Evolutionary conservation across 2,329 filamentous ascomycete genomes (phyloP).

Genomic region (Botrytis paeoniae): DNA sequence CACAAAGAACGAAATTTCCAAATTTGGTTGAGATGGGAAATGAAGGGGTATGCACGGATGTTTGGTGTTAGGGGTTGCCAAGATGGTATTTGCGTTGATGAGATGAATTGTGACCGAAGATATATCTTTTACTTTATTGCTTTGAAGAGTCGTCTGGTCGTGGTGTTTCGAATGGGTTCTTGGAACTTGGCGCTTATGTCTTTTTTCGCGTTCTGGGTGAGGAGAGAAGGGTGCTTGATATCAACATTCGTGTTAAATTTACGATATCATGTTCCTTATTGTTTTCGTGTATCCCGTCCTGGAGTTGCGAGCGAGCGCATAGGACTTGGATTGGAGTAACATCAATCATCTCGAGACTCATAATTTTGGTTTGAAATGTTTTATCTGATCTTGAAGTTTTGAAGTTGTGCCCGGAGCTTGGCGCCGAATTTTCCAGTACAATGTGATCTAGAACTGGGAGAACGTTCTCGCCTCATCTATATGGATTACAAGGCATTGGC

Average conservation of each 20-base stretch:
- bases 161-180: background rate
- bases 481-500: background rate
- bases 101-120: background rate
- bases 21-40: background rate
- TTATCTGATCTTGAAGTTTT: background rate
- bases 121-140: background rate
- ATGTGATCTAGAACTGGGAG: background rate
- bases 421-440: background rate
- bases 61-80: background rate
- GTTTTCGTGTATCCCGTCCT: background rate
- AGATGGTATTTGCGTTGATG: background rate
- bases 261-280: background rate
- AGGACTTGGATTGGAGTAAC: background rate
- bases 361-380: too few relatives aligned
- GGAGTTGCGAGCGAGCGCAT: background rate
- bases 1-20: background rate
- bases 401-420: background rate
- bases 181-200: background rate
- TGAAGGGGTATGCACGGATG: constrained; percentile 14
- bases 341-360: background rate
- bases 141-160: background rate
- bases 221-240: background rate
- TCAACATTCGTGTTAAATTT: background rate
- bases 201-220: background rate
- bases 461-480: background rate